Percentiles rank a stretch among this genome's conserved stretches.
phyloP scores from a whole-genome alignment of 192 early-diverging fungal genomes.

The Linnemannia exigua region DNA sequence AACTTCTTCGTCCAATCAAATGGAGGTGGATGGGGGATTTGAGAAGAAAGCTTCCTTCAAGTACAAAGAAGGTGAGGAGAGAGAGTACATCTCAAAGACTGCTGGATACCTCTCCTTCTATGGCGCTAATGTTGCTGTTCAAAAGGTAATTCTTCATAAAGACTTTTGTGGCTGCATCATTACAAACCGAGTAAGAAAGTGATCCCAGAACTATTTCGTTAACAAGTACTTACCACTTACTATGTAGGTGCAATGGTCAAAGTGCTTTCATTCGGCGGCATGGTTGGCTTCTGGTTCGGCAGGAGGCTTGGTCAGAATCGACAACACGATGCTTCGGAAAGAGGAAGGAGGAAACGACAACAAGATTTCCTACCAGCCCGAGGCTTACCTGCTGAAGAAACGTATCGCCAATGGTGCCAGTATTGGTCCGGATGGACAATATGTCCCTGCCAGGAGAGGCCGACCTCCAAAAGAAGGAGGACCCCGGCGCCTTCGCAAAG shows the following conservation, averaged over 20 bases:
- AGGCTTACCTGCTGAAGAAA: constrained; percentile 35
- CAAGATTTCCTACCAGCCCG: constrained; percentile 28
- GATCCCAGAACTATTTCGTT: not conserved
- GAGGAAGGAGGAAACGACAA: constrained; percentile 20
- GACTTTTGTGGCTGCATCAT: not conserved
- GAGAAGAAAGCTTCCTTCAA: not conserved
- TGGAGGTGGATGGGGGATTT: not conserved
- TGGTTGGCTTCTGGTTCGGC: constrained; percentile 52
- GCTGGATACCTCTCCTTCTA: constrained; percentile 26
- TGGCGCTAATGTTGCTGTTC: constrained; percentile 35
- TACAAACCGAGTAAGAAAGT: too few species aligned
- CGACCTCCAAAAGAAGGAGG: constrained; percentile 21
- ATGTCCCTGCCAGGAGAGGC: constrained; percentile 16
- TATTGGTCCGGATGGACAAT: not conserved
- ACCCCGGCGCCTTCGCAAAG: not conserved
- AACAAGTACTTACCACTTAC: not conserved
- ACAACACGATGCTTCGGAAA: constrained; percentile 44
- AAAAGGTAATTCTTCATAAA: constrained; percentile 25
- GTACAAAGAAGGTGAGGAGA: constrained; percentile 22
- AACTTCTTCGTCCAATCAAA: not conserved
- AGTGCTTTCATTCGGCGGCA: constrained; percentile 39
- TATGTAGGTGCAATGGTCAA: constrained; percentile 47
- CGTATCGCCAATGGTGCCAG: constrained; percentile 9
- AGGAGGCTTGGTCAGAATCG: constrained; percentile 42
- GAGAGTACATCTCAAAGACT: constrained; percentile 31